These are phyloP conservation scores for Eimeria maxima DNA, from an alignment of 169 alveolate species.

Conservation along the genomic window DNA sequence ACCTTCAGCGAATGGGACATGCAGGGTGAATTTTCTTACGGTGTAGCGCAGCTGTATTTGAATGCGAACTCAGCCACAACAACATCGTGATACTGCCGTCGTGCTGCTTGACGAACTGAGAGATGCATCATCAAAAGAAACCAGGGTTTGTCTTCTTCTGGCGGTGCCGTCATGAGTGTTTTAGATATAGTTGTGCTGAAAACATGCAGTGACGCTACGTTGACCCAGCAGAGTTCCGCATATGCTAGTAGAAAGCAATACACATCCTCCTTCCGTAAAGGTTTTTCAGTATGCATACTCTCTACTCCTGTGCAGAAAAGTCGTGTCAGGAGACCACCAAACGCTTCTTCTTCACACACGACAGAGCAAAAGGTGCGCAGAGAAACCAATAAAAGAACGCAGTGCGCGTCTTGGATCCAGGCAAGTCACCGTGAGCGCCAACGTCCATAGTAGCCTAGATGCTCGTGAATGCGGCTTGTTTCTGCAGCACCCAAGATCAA, in stretches of 20 bases:
- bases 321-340: background rate
- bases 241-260: background rate
- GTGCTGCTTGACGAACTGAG: slow-evolving; percentile 63
- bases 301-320: background rate
- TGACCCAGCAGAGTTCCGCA: background rate
- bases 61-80: slow-evolving; percentile 45
- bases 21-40: background rate
- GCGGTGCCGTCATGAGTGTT: background rate
- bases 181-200: background rate
- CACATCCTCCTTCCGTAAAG: background rate
- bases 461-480: background rate
- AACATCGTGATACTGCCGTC: slow-evolving; percentile 73
- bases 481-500: slow-evolving; percentile 50
- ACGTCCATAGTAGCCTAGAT: too few relatives aligned
- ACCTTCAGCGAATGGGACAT: background rate
- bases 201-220: background rate
- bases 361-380: background rate
- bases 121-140: background rate
- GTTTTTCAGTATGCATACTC: background rate
- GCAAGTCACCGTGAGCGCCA: background rate
- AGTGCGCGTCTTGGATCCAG: background rate
- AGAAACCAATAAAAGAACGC: background rate
- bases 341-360: background rate
- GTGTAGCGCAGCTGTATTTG: slow-evolving; percentile 6
- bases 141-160: slow-evolving; percentile 43